These are phyloP conservation scores for Baeospora myosura DNA, from an alignment of 1,284 basidiomycete species.

Conservation along the genomic window DNA sequence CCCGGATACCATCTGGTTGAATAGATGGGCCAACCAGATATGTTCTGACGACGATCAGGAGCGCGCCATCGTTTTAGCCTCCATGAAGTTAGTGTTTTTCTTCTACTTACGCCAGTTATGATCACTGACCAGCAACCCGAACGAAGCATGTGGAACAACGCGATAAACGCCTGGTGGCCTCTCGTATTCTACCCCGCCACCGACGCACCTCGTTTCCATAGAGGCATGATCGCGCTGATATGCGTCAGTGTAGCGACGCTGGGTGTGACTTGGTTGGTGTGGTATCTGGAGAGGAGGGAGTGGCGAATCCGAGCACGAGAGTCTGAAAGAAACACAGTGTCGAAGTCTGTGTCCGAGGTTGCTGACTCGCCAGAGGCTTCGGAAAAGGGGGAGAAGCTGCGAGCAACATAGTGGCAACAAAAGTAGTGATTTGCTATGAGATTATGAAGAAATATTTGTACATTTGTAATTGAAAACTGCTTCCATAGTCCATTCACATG, in stretches of 20 bases:
- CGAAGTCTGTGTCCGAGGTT: no score
- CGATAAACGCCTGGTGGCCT: constrained; percentile 65
- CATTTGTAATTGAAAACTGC: no score
- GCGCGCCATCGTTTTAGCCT: constrained; percentile 58
- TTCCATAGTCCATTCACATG: no score
- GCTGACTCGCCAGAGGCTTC: no score
- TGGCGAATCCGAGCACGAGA: no score
- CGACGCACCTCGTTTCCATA: constrained; percentile 55
- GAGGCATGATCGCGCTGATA: constrained; percentile 64
- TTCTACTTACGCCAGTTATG: not conserved
- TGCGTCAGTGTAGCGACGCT: constrained; percentile 50
- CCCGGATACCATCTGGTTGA: not conserved
- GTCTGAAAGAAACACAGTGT: no score
- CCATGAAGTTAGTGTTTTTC: constrained; percentile 49
- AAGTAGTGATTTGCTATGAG: no score
- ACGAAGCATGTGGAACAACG: constrained; percentile 64
- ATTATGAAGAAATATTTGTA: no score
- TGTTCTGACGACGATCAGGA: constrained; percentile 63
- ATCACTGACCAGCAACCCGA: not conserved
- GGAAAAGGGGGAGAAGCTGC: no score
- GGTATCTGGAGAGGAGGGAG: constrained; percentile 46
- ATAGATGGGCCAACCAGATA: constrained; percentile 65
- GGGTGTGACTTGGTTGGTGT: constrained; percentile 47
- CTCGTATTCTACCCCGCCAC: constrained; percentile 62
- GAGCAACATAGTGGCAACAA: no score